phyloP scores from a whole-genome alignment of 371 early-diverging fungal genomes.

The Mortierella sp. region DNA sequence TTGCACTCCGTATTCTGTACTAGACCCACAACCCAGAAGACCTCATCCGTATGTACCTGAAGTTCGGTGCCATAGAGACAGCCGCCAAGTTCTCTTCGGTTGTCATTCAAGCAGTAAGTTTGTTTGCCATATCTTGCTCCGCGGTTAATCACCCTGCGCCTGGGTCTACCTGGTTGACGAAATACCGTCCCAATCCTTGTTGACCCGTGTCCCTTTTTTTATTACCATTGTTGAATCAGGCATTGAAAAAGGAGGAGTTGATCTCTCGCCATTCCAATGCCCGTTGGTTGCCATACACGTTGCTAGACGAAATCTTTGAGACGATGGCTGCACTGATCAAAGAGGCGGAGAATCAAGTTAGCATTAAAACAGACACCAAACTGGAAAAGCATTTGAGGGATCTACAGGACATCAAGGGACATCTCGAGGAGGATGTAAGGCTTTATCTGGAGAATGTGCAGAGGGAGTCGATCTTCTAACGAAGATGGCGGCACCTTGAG shows the following conservation, averaged over 20 bases:
- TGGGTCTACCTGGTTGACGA: no score
- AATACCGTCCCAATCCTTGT: neutral
- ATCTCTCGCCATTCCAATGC: conserved; percentile 41
- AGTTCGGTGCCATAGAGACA: conserved; percentile 22
- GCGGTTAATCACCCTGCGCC: no score
- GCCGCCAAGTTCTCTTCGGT: conserved; percentile 38
- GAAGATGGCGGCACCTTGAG: no score
- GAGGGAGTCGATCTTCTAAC: conserved; percentile 42
- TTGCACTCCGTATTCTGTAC: neutral
- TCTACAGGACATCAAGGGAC: conserved; percentile 15
- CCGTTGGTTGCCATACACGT: conserved; percentile 45
- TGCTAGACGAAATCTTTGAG: conserved; percentile 44
- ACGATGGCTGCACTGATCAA: conserved; percentile 20
- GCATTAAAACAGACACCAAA: neutral
- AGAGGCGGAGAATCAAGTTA: neutral
- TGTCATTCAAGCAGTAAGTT: conserved; percentile 27
- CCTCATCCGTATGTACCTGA: conserved; percentile 46
- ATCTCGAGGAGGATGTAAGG: conserved; percentile 26
- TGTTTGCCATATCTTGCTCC: no score
- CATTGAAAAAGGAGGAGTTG: conserved; percentile 34
- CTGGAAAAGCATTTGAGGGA: conserved; percentile 1
- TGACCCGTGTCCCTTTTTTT: no score
- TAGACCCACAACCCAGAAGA: conserved; percentile 48
- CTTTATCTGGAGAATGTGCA: conserved; percentile 47
- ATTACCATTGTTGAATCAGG: conserved; percentile 8